Evolutionary conservation across 2,329 filamentous ascomycete species (phyloP), one percentile per base, ranked within the genome.

Genomic region (Ophiocordyceps sinensis): DNA sequence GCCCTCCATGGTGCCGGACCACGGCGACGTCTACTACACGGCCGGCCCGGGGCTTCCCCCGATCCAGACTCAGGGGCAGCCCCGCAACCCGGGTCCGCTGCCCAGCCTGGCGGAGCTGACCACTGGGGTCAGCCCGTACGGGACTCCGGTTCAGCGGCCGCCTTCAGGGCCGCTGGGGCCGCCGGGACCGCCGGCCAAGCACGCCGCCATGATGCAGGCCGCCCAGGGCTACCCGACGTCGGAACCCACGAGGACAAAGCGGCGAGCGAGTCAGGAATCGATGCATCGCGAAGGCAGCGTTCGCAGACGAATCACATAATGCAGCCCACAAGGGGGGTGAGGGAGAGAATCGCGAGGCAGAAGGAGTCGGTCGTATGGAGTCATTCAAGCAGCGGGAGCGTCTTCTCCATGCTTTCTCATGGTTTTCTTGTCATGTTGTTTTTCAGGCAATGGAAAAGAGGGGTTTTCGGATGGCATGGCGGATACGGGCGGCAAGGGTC

Each of bases 31-130:
- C 17, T 51, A 55, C 42, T 57, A 59, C 44, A 52, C 51, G 28
- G 47, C 55, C 12, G 63, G 64, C 5, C 65, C 63, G 12, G 66
- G 64, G 7, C 62, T 75, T 36, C 67, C 71, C 5, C 72, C 71
- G n/a, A 74, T 75, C 35, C 71, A 74, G 41, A 60, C 59, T 14
- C 61, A 61, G 46, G 54, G 55, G 40, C 59, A 59, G 28, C 56
- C 59, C 8, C 54, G 59, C 26, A 58, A 59, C n/a, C 60, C 59
- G 6, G 67, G 63, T 0, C 62, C 71, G 45, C 60, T 81, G n/a
- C 77, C 77, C 2, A 69, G 75, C 39, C 65, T 81, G 14, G 70
- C 72, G 30, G 76, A 81, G 53, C 65, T 81, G 49, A 80, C 77
- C 2, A 79, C 75, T 0, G 76, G 77, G 12, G 64, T 78, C 28